Evolutionary conservation across 208 protist genomes (phyloP).

Genomic region (Trichomonas vaginalis): DNA sequence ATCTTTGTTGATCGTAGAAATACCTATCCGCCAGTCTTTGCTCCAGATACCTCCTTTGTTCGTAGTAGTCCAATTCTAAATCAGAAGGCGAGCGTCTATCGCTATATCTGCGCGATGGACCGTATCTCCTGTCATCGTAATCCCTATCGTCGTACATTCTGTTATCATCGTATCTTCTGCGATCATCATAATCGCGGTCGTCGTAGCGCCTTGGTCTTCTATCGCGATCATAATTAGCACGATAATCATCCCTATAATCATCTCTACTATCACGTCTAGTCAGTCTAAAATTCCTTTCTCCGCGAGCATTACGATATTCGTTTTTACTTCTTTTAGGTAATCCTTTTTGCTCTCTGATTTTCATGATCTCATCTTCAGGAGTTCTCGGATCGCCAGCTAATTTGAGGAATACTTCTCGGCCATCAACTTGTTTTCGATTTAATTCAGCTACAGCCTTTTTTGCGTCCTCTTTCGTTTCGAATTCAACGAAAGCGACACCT

Average conservation of each 20-base stretch:
- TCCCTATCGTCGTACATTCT: not conserved
- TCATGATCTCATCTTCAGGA: not conserved
- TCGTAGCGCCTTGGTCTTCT: too few species aligned
- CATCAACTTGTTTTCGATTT: not conserved
- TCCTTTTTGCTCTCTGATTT: not conserved
- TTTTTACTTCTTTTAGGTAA: not conserved
- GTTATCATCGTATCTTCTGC: not conserved
- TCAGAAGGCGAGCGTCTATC: too few species aligned
- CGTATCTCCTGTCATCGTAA: too few species aligned
- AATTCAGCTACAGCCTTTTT: not conserved
- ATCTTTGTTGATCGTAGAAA: too few species aligned
- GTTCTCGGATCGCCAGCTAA: not conserved
- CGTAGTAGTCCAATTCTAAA: too few species aligned
- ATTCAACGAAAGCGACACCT: not conserved
- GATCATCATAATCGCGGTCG: not conserved
- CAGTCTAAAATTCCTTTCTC: too few species aligned
- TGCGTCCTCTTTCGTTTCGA: not conserved
- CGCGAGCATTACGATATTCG: not conserved
- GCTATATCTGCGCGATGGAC: too few species aligned
- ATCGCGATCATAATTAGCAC: too few species aligned
- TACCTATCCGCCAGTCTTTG: too few species aligned
- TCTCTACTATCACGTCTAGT: too few species aligned
- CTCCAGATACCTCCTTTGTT: too few species aligned
- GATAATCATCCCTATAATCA: too few species aligned
- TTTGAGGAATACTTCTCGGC: not conserved